Percentiles rank a stretch among this genome's conserved stretches.
Evolutionary conservation across 345 rosid genomes (phyloP).

Genomic region (Salix suchowensis): DNA sequence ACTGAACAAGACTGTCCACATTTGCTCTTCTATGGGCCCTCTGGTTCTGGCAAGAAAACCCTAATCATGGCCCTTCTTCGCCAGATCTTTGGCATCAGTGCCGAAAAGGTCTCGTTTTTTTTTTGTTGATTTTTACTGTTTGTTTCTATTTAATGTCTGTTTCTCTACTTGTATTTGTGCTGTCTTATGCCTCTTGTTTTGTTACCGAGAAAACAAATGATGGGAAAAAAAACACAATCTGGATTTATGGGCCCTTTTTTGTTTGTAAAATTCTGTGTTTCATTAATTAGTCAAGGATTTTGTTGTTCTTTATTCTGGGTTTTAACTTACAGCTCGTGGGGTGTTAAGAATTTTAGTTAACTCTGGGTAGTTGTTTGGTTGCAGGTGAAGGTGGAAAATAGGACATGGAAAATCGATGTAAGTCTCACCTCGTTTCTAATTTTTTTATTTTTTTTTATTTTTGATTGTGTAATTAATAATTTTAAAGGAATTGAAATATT

Average conservation of each 20-base stretch:
- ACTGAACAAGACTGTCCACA: slow-evolving; percentile 94
- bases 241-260: too few relatives aligned
- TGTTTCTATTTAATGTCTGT: neutral
- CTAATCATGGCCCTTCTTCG: slow-evolving; percentile 87
- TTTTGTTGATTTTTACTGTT: neutral
- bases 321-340: neutral
- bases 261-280: too few relatives aligned
- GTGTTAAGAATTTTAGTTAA: neutral
- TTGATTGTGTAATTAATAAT: neutral
- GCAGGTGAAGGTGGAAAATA: slow-evolving; percentile 97
- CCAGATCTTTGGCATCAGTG: slow-evolving; percentile 74
- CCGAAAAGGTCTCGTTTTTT: slow-evolving; percentile 64
- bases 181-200: neutral
- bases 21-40: slow-evolving; percentile 92
- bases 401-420: slow-evolving; percentile 84
- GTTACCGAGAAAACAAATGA: neutral
- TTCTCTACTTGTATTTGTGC: neutral
- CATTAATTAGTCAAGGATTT: neutral
- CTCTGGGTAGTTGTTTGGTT: slow-evolving; percentile 11
- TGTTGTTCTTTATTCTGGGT: neutral
- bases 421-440: slow-evolving; percentile 23
- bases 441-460: neutral
- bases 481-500: neutral
- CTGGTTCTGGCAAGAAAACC: slow-evolving; percentile 99
- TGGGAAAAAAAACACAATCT: neutral